A percentile compares a stretch with the other conserved stretches of the same genome.
These are phyloP conservation scores for Arachnopeziza araneosa DNA, from an alignment of 2,329 filamentous ascomycete species.

Conservation along the genomic window DNA sequence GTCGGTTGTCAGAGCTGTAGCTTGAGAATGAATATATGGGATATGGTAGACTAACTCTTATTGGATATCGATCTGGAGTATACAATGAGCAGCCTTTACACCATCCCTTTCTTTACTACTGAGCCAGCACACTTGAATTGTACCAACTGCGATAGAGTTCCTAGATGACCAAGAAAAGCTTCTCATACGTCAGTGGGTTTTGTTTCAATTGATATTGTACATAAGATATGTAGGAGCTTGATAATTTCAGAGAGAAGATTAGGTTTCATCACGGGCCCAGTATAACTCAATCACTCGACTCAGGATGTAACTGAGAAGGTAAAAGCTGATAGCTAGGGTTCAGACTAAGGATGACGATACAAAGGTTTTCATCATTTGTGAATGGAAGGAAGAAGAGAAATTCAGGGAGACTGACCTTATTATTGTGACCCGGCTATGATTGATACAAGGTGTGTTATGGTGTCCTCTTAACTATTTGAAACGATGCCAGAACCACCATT, in stretches of 20 bases:
- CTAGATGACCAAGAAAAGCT: background rate
- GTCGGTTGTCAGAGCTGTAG: background rate
- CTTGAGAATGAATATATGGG: background rate
- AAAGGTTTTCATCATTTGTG: constrained; percentile 70
- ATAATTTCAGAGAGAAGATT: constrained; percentile 48
- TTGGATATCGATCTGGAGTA: background rate
- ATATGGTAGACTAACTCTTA: background rate
- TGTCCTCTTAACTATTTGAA: no score
- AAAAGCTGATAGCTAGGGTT: constrained; percentile 40
- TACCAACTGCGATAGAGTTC: background rate
- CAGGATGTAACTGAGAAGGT: constrained; percentile 27
- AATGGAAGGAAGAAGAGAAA: background rate
- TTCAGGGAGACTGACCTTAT: background rate
- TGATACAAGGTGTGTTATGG: background rate
- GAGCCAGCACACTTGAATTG: background rate
- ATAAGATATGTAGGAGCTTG: background rate
- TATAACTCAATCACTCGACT: constrained; percentile 26
- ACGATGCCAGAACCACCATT: no score
- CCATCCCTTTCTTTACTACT: background rate
- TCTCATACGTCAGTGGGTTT: background rate
- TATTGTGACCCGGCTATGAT: background rate
- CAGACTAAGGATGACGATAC: constrained; percentile 98
- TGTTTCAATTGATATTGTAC: background rate
- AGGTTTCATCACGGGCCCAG: constrained; percentile 41
- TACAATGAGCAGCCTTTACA: background rate